Conservation (phyloP, 352 stramenopile species). For the Globisporangium radiosum region DNA sequence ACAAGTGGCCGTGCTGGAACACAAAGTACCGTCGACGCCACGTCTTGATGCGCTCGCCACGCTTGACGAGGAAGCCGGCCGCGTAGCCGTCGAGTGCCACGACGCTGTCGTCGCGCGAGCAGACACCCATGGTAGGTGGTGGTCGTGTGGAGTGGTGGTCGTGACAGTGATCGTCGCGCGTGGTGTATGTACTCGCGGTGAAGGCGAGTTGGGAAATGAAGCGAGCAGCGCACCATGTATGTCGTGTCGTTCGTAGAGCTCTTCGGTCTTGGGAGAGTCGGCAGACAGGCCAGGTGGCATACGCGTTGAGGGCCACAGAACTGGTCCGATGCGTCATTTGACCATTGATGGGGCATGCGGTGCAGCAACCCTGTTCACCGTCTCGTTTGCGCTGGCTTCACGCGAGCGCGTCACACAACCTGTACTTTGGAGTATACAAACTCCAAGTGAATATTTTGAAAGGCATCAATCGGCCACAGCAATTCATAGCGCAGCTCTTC, state of each 20-base stretch:
- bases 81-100: constrained; percentile 55
- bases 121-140: constrained; percentile 5
- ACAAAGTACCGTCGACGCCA: constrained; percentile 79
- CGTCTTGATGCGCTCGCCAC: constrained; percentile 61
- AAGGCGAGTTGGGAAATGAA: constrained; percentile 5
- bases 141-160: neutral
- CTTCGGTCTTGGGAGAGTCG: no score
- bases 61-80: constrained; percentile 63
- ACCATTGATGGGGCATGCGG: no score
- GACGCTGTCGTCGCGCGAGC: constrained; percentile 22
- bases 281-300: neutral
- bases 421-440: neutral
- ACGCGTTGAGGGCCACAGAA: neutral
- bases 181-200: neutral
- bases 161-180: neutral
- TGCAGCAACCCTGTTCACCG: neutral
- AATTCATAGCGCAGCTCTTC: no score
- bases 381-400: neutral
- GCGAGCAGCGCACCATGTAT: no score
- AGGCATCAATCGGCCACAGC: no score
- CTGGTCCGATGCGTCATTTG: no score
- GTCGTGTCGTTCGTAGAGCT: neutral
- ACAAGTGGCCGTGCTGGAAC: constrained; percentile 55
- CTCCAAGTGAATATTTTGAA: no score
- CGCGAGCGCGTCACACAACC: neutral